A percentile compares a stretch with the other conserved stretches of the same genome.
These are phyloP conservation scores for Sphagnurus paluster DNA, from an alignment of 1,284 basidiomycete species.

Conservation along the genomic window DNA sequence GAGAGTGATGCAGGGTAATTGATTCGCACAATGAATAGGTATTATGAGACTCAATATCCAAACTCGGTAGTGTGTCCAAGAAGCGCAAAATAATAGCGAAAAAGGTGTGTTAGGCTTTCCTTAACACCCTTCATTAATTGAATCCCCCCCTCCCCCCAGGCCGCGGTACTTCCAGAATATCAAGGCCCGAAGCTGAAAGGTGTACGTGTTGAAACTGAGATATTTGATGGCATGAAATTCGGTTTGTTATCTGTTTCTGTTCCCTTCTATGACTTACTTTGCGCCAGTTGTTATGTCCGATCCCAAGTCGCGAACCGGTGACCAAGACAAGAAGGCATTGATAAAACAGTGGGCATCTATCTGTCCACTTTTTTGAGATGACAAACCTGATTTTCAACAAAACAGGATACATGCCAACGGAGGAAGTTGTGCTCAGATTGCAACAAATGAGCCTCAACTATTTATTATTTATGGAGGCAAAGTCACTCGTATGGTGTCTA, in stretches of 20 bases:
- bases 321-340: constrained; percentile 66
- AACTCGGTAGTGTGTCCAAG: constrained; percentile 48
- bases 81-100: constrained; percentile 58
- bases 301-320: constrained; percentile 66
- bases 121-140: background rate
- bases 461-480: constrained; percentile 67
- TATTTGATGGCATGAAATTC: constrained; percentile 79
- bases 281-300: constrained; percentile 78
- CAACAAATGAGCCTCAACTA: constrained; percentile 45
- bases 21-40: background rate
- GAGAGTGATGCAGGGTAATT: constrained; percentile 53
- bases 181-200: constrained; percentile 61
- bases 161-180: constrained; percentile 63
- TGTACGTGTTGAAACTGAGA: constrained; percentile 55
- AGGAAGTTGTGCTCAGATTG: constrained; percentile 70
- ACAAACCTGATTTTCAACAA: too few relatives aligned
- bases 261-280: constrained; percentile 7
- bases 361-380: too few relatives aligned
- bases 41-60: constrained; percentile 1
- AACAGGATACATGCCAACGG: constrained; percentile 76
- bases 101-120: constrained; percentile 49
- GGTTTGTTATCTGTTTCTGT: constrained; percentile 50
- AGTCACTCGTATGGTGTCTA: constrained; percentile 50
- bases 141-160: constrained; percentile 32
- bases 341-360: constrained; percentile 54